Percentiles rank a stretch among this genome's conserved stretches.
phyloP scores from a whole-genome alignment of 176 grass and related monocot genomes.

The Calamus simplicifolius region DNA sequence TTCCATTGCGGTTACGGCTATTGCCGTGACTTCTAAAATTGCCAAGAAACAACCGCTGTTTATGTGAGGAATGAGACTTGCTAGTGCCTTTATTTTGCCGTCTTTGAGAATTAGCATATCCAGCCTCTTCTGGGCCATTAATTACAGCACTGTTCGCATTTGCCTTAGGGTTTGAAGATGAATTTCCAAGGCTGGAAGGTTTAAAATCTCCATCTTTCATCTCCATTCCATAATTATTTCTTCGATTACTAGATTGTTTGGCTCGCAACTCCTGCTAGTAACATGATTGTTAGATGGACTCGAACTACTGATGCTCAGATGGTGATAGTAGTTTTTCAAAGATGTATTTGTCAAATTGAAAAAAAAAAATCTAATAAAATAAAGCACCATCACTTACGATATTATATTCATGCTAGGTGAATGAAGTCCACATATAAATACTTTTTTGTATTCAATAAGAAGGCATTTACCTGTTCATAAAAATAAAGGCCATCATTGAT shows the following conservation, averaged over 20 bases:
- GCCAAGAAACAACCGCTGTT: conserved; percentile 84
- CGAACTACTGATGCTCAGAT: no score
- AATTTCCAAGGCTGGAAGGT: conserved; percentile 15
- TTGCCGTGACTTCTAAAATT: conserved; percentile 50
- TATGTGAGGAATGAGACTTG: conserved; percentile 48
- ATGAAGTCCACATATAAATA: no score
- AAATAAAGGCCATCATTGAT: conserved; percentile 78
- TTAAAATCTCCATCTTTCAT: conserved; percentile 34
- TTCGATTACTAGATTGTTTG: conserved; percentile 31
- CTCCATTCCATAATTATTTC: conserved; percentile 33
- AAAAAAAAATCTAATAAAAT: conserved; percentile 1
- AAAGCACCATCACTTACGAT: conserved; percentile 11
- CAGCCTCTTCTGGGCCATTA: conserved; percentile 51
- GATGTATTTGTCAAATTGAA: no score
- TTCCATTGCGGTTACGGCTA: conserved; percentile 36
- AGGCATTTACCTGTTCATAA: conserved; percentile 62
- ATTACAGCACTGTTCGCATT: conserved; percentile 25
- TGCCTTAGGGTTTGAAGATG: conserved; percentile 35
- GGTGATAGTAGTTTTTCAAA: no score
- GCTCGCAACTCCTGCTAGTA: conserved; percentile 47
- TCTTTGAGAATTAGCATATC: conserved; percentile 57
- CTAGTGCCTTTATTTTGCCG: conserved; percentile 63
- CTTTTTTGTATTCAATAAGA: no score
- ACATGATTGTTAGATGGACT: neutral
- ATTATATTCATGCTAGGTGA: no score